Percentiles rank a stretch among this genome's conserved stretches.
These are phyloP conservation scores for Boletus vermiculosoides DNA, from an alignment of 768 basidiomycete species.

Conservation along the genomic window DNA sequence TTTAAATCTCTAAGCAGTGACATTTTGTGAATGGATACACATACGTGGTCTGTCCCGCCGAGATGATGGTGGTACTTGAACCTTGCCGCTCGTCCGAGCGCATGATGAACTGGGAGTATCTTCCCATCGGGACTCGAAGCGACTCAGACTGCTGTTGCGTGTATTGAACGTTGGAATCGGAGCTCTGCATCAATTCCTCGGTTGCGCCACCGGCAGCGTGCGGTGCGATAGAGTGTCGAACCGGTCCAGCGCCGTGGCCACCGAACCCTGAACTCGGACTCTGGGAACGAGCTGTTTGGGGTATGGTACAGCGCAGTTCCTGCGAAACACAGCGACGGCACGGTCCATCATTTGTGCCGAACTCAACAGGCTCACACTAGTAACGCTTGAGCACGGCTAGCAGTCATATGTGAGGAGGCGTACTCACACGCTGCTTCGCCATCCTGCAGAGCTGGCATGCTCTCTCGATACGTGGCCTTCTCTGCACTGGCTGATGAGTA, in stretches of 20 bases:
- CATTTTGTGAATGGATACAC: constrained; percentile 3
- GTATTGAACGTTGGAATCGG: constrained; percentile 2
- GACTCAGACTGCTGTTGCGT: constrained; percentile 7
- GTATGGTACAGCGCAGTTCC: constrained; percentile 12
- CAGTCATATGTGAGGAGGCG: not conserved
- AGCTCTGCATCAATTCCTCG: constrained; percentile 5
- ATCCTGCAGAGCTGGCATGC: constrained; percentile 23
- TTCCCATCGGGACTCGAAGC: not conserved
- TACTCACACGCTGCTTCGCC: constrained; percentile 21
- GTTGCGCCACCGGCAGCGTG: constrained; percentile 6
- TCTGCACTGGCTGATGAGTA: constrained; percentile 8
- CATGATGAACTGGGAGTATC: constrained; percentile 1
- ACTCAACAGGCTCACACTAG: constrained; percentile 22
- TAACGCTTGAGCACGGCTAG: constrained; percentile 3
- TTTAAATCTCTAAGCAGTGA: not conserved
- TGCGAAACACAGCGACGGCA: constrained; percentile 24
- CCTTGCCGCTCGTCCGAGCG: constrained; percentile 7
- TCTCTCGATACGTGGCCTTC: constrained; percentile 12
- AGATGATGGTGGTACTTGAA: not conserved
- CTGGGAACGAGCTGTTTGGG: constrained; percentile 18
- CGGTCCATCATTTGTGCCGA: constrained; percentile 14
- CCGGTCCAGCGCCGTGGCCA: constrained; percentile 10
- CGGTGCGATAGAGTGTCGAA: not conserved
- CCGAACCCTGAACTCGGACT: constrained; percentile 18
- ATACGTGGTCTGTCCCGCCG: constrained; percentile 9